Percentiles rank a stretch among this genome's conserved stretches.
phyloP scores from a whole-genome alignment of 2,329 filamentous ascomycete species.

The Sclerotinia sclerotiorum region DNA sequence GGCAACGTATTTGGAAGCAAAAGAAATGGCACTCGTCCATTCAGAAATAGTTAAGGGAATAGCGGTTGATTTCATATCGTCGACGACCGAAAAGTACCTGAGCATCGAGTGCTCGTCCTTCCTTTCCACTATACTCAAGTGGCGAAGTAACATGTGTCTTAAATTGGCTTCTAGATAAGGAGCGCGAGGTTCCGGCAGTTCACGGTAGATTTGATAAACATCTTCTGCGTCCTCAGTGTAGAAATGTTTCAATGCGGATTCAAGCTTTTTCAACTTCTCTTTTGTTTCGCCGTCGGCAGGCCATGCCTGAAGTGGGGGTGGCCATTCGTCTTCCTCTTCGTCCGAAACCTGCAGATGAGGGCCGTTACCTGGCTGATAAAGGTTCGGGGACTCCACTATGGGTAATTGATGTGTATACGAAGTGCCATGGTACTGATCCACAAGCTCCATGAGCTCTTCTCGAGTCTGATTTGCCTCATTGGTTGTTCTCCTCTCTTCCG shows the following conservation, averaged over 20 bases:
- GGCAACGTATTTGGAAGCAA: constrained; percentile 71
- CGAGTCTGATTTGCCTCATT: constrained; percentile 36
- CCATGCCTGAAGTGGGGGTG: constrained; percentile 37
- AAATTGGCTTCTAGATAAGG: constrained; percentile 37
- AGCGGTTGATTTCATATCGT: constrained; percentile 75
- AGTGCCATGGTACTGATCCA: constrained; percentile 51
- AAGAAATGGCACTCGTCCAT: constrained; percentile 83
- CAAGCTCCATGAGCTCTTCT: constrained; percentile 53
- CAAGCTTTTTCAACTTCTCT: constrained; percentile 33
- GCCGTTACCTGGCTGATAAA: constrained; percentile 53
- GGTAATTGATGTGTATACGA: constrained; percentile 55
- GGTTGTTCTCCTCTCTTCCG: constrained; percentile 9
- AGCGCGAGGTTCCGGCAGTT: constrained; percentile 40
- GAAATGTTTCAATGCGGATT: constrained; percentile 29
- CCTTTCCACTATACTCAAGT: constrained; percentile 37
- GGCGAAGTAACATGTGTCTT: constrained; percentile 38
- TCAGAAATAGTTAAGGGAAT: constrained; percentile 66
- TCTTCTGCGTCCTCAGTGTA: constrained; percentile 32
- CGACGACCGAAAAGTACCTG: constrained; percentile 78
- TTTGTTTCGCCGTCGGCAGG: constrained; percentile 35
- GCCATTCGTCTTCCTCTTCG: constrained; percentile 47
- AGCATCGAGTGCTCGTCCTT: constrained; percentile 60
- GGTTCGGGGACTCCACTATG: constrained; percentile 51
- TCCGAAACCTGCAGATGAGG: constrained; percentile 53
- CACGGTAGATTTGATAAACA: constrained; percentile 41